Evolutionary conservation across 345 rosid genomes (phyloP).

Genomic region (Arabidopsis arenosa): DNA sequence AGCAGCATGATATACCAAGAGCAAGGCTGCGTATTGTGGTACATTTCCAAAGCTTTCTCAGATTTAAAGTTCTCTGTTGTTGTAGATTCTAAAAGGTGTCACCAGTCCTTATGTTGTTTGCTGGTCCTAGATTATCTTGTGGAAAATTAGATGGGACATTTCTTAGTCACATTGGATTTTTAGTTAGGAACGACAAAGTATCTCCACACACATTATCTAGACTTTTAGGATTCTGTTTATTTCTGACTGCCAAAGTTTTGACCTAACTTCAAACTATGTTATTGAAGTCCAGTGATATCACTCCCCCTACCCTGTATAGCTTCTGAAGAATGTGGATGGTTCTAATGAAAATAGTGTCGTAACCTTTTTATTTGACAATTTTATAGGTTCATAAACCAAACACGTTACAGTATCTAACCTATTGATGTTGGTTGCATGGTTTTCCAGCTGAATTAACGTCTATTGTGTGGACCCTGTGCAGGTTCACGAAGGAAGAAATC

Average conservation of each 20-base stretch:
- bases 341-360: too few species aligned
- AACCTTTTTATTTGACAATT: too few species aligned
- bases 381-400: too few species aligned
- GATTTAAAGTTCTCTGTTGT: not conserved
- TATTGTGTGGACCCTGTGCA: constrained; percentile 41
- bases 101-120: constrained; percentile 2
- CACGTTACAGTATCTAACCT: constrained; percentile 5
- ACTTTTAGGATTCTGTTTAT: too few species aligned
- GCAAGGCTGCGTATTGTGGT: constrained; percentile 91
- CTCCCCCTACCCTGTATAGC: too few species aligned
- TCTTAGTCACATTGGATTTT: too few species aligned
- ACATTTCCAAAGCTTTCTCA: constrained; percentile 34
- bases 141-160: not conserved
- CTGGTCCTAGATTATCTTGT: constrained; percentile 8
- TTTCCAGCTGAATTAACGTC: not conserved
- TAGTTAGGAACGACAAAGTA: too few species aligned
- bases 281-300: too few species aligned
- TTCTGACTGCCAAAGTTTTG: too few species aligned
- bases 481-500: constrained; percentile 99
- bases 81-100: constrained; percentile 13
- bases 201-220: too few species aligned
- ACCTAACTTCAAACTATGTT: too few species aligned
- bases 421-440: constrained; percentile 6
- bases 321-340: too few species aligned
- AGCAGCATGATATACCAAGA: constrained; percentile 70